These are phyloP conservation scores for Syzygium oleosum DNA, from an alignment of 345 rosid genomes.

Conservation along the genomic window DNA sequence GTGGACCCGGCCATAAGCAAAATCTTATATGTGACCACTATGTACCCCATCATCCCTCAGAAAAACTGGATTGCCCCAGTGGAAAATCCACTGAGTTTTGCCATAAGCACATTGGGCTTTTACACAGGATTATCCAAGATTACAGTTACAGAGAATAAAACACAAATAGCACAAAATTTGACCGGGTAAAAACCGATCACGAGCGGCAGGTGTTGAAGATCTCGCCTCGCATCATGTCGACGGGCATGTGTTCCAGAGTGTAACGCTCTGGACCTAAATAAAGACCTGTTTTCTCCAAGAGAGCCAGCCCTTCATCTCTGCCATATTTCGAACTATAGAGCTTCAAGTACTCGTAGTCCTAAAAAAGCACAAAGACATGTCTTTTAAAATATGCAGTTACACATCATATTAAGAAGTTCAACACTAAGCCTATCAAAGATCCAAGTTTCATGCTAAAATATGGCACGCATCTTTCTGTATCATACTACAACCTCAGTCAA, in stretches of 20 bases:
- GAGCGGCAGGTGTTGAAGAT: constrained; percentile 55
- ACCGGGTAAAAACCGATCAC: background rate
- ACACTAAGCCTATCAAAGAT: background rate
- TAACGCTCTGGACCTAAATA: constrained; percentile 88
- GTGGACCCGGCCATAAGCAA: background rate
- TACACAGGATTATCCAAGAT: background rate
- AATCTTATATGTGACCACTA: background rate
- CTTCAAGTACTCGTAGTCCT: constrained; percentile 86
- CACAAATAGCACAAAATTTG: background rate
- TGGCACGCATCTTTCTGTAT: background rate
- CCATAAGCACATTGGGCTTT: background rate
- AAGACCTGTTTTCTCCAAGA: constrained; percentile 81
- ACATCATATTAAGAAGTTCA: background rate
- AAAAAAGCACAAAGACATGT: background rate
- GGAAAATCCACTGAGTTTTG: background rate
- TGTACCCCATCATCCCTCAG: background rate
- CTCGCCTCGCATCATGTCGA: constrained; percentile 87
- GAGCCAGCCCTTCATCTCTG: constrained; percentile 60
- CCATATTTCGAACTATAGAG: constrained; percentile 69
- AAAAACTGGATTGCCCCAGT: background rate
- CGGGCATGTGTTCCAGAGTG: constrained; percentile 76
- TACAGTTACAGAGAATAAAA: background rate
- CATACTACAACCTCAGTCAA: background rate
- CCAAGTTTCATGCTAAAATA: background rate
- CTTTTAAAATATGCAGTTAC: background rate